Evolutionary conservation across 371 early-diverging fungal genomes (phyloP).

Genomic region (Mucor piriformis): DNA sequence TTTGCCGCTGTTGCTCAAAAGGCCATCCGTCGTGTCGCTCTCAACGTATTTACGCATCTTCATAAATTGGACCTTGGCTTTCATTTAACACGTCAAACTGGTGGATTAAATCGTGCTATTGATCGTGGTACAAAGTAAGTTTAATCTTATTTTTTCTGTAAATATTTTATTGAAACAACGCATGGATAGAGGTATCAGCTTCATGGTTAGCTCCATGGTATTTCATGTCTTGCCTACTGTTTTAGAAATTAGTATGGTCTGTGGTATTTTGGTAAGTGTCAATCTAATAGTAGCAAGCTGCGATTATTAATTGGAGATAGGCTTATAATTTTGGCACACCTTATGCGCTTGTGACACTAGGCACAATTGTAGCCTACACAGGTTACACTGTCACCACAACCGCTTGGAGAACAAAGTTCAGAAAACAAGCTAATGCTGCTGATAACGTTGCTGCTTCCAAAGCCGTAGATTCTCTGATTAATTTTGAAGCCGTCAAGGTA

Average conservation of each 20-base stretch:
- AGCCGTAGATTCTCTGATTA: slow-evolving; percentile 92
- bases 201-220: slow-evolving; percentile 88
- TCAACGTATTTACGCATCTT: slow-evolving; percentile 87
- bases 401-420: slow-evolving; percentile 84
- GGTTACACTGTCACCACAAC: slow-evolving; percentile 89
- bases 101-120: slow-evolving; percentile 93
- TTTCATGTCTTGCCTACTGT: slow-evolving; percentile 93
- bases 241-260: slow-evolving; percentile 94
- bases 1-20: slow-evolving; percentile 95
- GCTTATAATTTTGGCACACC: slow-evolving; percentile 82
- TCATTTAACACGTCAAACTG: slow-evolving; percentile 92
- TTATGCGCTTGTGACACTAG: slow-evolving; percentile 85
- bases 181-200: slow-evolving; percentile 83
- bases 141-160: too few relatives aligned
- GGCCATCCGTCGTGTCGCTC: slow-evolving; percentile 88
- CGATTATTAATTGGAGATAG: slow-evolving; percentile 19
- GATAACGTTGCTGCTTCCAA: slow-evolving; percentile 93
- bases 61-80: slow-evolving; percentile 85
- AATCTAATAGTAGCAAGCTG: too few relatives aligned
- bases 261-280: slow-evolving; percentile 77
- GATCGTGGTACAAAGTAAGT: slow-evolving; percentile 94
- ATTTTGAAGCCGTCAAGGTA: slow-evolving; percentile 94
- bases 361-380: slow-evolving; percentile 85
- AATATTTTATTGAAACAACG: too few relatives aligned
- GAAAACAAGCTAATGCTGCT: slow-evolving; percentile 90